A percentile compares a stretch with the other conserved stretches of the same genome.
Evolutionary conservation across 257 asterid species (phyloP).

Genomic region (Petunia axillaris): DNA sequence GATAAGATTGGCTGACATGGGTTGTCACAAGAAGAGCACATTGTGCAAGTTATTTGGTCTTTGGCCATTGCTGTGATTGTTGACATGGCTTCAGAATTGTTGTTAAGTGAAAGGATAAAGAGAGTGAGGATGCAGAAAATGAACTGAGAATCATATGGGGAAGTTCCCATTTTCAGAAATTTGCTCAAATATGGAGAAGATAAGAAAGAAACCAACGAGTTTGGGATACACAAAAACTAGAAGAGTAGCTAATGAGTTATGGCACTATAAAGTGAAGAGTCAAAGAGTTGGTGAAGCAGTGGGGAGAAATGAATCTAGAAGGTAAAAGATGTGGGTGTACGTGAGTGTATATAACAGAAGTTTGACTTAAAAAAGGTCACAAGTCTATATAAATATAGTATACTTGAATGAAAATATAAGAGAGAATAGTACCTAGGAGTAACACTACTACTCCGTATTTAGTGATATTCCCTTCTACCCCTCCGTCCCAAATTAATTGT

Average conservation of each 20-base stretch:
- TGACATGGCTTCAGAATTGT: slow-evolving; percentile 41
- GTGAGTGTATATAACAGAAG: neutral
- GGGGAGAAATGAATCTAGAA: neutral
- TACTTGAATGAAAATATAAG: too few species aligned
- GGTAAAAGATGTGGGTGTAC: slow-evolving; percentile 3
- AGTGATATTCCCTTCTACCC: too few species aligned
- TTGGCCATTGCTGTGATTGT: slow-evolving; percentile 47
- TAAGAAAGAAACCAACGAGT: neutral
- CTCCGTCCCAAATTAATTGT: too few species aligned
- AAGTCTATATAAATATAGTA: too few species aligned
- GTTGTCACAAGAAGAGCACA: slow-evolving; percentile 71
- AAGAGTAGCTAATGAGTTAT: neutral
- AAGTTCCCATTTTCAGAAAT: slow-evolving; percentile 32
- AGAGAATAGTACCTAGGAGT: too few species aligned
- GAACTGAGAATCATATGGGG: slow-evolving; percentile 16
- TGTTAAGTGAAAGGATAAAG: slow-evolving; percentile 20
- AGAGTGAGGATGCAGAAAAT: slow-evolving; percentile 33
- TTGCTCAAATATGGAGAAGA: neutral
- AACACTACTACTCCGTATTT: too few species aligned
- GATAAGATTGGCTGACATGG: slow-evolving; percentile 69
- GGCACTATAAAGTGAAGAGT: neutral
- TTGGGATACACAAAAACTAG: neutral
- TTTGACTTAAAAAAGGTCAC: neutral
- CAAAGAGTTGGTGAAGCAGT: neutral
- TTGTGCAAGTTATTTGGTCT: slow-evolving; percentile 62